phyloP scores from a whole-genome alignment of 2,329 filamentous ascomycete genomes.

The Ophiocordyceps camponoti-saundersi region DNA sequence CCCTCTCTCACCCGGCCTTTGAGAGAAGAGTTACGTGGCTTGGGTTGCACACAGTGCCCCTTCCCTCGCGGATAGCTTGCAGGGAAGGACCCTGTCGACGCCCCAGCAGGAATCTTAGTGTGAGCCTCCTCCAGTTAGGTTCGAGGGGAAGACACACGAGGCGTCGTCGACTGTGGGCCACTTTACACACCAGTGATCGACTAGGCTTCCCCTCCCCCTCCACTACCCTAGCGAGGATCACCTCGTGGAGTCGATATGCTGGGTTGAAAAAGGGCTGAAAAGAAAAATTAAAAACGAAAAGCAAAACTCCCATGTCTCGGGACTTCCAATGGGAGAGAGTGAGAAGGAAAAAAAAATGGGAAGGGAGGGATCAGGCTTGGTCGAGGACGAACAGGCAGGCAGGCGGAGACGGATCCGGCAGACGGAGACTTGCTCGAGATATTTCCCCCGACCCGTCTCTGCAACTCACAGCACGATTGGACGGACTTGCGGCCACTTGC shows the following conservation, averaged over 20 bases:
- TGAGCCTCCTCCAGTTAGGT: neutral
- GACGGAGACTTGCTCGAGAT: neutral
- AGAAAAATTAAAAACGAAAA: too few species aligned
- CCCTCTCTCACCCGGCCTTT: neutral
- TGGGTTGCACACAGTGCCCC: neutral
- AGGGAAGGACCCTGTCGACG: neutral
- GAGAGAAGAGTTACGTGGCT: neutral
- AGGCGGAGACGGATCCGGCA: neutral
- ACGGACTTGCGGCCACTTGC: neutral
- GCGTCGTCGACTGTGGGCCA: neutral
- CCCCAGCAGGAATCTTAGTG: neutral
- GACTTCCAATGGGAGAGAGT: neutral
- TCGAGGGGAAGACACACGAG: neutral
- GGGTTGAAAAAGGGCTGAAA: neutral
- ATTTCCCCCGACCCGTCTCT: neutral
- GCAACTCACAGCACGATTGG: neutral
- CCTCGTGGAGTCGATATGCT: neutral
- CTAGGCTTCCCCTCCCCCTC: neutral
- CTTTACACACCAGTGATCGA: neutral
- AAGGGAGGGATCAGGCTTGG: too few species aligned
- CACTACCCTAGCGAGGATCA: neutral
- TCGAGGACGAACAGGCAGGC: neutral
- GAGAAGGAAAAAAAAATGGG: neutral
- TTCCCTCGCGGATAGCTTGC: neutral
- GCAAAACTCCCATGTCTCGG: neutral